These are phyloP conservation scores for Venturia nashicola DNA, from an alignment of 2,329 filamentous ascomycete species.

Conservation along the genomic window DNA sequence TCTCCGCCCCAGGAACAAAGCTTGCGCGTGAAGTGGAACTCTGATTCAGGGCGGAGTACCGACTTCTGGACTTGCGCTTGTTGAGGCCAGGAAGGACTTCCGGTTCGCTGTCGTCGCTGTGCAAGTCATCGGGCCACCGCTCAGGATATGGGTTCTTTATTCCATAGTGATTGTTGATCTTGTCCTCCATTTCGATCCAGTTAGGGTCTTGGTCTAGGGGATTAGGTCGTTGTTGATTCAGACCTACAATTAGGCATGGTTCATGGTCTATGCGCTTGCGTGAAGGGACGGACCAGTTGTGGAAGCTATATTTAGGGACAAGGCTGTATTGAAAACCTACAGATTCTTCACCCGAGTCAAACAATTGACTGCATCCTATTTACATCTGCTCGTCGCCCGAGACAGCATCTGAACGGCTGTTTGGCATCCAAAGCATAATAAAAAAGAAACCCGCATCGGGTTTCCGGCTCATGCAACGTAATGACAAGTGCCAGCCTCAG, in stretches of 20 bases:
- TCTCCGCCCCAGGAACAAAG: slow-evolving; percentile 52
- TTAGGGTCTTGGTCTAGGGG: neutral
- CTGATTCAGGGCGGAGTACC: slow-evolving; percentile 74
- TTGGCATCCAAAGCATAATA: neutral
- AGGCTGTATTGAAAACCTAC: neutral
- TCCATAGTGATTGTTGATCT: slow-evolving; percentile 79
- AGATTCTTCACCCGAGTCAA: too few species aligned
- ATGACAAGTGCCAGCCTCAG: neutral
- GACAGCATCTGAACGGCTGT: neutral
- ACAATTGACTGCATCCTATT: too few species aligned
- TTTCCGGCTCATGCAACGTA: neutral
- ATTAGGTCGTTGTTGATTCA: neutral
- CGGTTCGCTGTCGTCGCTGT: slow-evolving; percentile 47
- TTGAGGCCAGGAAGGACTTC: slow-evolving; percentile 59
- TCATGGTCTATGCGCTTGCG: neutral
- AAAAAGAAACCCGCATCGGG: neutral
- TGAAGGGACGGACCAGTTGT: neutral
- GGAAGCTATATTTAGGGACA: too few species aligned
- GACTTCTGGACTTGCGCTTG: slow-evolving; percentile 47
- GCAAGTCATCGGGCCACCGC: slow-evolving; percentile 77
- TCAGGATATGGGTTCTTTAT: slow-evolving; percentile 65
- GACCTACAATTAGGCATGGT: neutral
- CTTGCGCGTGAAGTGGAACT: slow-evolving; percentile 58
- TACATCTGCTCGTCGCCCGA: too few species aligned
- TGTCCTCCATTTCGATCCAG: neutral